phyloP scores from a whole-genome alignment of 768 basidiomycete genomes.

The Serendipita sp. region DNA sequence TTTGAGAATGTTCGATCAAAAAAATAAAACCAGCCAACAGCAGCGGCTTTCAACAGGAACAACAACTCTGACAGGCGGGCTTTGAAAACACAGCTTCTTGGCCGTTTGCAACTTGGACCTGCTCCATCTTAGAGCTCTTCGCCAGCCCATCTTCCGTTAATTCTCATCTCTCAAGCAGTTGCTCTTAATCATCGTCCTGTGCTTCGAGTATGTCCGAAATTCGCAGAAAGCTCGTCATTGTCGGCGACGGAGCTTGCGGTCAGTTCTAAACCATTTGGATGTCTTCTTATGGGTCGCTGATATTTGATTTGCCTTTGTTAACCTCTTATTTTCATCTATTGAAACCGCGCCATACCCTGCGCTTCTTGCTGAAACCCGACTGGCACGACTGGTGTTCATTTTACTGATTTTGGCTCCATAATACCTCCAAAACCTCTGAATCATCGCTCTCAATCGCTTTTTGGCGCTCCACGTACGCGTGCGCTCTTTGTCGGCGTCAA shows the following conservation, averaged over 20 bases:
- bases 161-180: not conserved
- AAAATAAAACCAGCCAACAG: no score
- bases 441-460: not conserved
- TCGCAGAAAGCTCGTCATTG: slow-evolving; percentile 96
- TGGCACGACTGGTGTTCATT: not conserved
- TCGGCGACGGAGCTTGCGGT: slow-evolving; percentile 95
- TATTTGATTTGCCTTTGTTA: not conserved
- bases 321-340: not conserved
- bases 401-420: not conserved
- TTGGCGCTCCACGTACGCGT: not conserved
- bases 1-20: not conserved
- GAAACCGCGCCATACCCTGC: not conserved
- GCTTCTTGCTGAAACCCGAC: not conserved
- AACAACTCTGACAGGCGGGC: no score
- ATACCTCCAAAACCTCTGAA: not conserved
- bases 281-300: not conserved
- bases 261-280: slow-evolving; percentile 28
- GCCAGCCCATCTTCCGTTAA: not conserved
- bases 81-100: no score
- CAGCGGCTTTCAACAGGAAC: no score
- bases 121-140: not conserved
- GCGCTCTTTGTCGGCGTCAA: slow-evolving; percentile 12
- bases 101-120: no score
- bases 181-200: slow-evolving; percentile 6
- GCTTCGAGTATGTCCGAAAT: slow-evolving; percentile 73